Percentiles rank a stretch among this genome's conserved stretches.
Conservation (phyloP, 371 early-diverging fungal genomes). For the Circinella umbellata region DNA sequence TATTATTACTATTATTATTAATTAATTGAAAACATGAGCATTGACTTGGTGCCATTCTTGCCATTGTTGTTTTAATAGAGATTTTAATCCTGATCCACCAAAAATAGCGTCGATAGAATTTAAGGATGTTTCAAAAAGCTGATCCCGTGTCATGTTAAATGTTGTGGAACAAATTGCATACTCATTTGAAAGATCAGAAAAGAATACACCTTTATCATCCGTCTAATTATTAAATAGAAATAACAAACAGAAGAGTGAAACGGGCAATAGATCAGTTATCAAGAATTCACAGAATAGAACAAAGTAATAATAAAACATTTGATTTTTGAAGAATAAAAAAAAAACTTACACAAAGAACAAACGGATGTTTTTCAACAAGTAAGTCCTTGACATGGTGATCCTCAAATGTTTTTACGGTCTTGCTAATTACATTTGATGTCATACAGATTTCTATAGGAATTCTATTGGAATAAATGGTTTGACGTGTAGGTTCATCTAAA, state of each 20-base stretch:
- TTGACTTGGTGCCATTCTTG: slow-evolving; percentile 29
- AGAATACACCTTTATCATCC: slow-evolving; percentile 66
- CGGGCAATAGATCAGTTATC: no score
- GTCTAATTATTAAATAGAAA: slow-evolving; percentile 34
- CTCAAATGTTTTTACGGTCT: slow-evolving; percentile 53
- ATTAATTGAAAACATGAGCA: not conserved
- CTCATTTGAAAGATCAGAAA: slow-evolving; percentile 55
- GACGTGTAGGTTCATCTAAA: slow-evolving; percentile 42
- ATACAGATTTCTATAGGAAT: slow-evolving; percentile 71
- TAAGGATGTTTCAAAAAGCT: slow-evolving; percentile 47
- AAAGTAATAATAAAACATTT: not conserved
- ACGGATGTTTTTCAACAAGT: slow-evolving; percentile 51
- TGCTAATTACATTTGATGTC: slow-evolving; percentile 68
- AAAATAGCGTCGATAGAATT: slow-evolving; percentile 56
- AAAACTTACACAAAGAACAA: slow-evolving; percentile 61
- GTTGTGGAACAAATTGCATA: slow-evolving; percentile 45
- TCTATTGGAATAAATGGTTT: slow-evolving; percentile 35
- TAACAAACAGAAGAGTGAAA: no score
- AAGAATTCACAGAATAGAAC: not conserved
- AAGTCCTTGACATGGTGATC: slow-evolving; percentile 63
- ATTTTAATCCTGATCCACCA: slow-evolving; percentile 36
- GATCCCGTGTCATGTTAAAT: slow-evolving; percentile 37
- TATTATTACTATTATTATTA: not conserved
- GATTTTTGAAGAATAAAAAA: no score
- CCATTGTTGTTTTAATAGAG: slow-evolving; percentile 38